phyloP scores from a whole-genome alignment of 441 rosid genomes.

The Jatropha multifida region DNA sequence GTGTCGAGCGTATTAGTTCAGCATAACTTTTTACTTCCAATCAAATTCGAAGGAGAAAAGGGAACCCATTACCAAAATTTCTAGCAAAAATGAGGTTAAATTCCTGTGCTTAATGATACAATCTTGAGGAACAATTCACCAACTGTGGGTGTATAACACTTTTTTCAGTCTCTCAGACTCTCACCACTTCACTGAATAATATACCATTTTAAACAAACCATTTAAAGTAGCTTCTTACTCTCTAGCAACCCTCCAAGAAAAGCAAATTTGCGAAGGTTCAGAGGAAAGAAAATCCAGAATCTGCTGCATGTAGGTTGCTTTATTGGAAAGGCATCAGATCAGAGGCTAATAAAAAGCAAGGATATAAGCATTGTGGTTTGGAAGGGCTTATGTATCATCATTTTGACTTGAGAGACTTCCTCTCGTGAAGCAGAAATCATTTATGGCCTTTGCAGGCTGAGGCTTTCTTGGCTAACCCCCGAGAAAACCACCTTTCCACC shows the following conservation, averaged over 20 bases:
- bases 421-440: neutral
- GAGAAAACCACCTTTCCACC: neutral
- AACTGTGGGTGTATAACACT: too few relatives aligned
- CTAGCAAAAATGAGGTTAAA: neutral
- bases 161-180: neutral
- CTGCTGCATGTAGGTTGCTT: neutral
- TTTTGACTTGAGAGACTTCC: too few relatives aligned
- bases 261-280: conserved; percentile 3
- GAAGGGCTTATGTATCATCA: too few relatives aligned
- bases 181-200: neutral
- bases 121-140: neutral
- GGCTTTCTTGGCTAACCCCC: too few relatives aligned
- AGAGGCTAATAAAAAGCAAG: neutral
- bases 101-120: neutral
- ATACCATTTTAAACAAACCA: neutral
- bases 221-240: neutral
- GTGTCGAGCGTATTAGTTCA: neutral
- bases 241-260: neutral
- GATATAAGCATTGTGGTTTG: too few relatives aligned
- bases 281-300: neutral
- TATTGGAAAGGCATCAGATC: neutral
- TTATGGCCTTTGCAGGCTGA: neutral
- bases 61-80: neutral
- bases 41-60: neutral
- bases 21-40: neutral